Conservation (phyloP, 805 yeast species). For the Metschnikowia proteae region DNA sequence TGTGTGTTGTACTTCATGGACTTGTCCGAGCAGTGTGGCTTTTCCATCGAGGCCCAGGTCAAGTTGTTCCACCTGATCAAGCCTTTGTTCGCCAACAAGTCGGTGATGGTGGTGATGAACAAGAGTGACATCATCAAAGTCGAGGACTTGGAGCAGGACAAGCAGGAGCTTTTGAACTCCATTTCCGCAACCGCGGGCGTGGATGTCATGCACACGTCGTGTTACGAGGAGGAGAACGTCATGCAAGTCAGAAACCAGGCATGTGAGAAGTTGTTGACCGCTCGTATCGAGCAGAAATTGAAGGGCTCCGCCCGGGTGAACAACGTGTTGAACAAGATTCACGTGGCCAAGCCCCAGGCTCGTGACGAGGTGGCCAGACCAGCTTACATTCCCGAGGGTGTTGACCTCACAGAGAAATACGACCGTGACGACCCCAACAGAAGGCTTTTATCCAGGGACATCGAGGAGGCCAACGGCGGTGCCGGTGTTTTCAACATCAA, state of each 20-base stretch:
- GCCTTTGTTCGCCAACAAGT: slow-evolving; percentile 94
- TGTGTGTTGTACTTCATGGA: slow-evolving; percentile 98
- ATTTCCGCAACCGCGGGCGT: slow-evolving; percentile 70
- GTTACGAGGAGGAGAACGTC: slow-evolving; percentile 90
- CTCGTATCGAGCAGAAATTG: slow-evolving; percentile 94
- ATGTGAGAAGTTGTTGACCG: slow-evolving; percentile 91
- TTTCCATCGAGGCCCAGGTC: slow-evolving; percentile 95
- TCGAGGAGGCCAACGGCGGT: slow-evolving; percentile 95
- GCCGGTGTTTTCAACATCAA: slow-evolving; percentile 97
- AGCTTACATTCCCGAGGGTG: slow-evolving; percentile 80
- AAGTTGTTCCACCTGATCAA: slow-evolving; percentile 94
- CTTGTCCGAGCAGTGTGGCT: slow-evolving; percentile 98
- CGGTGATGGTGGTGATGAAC: slow-evolving; percentile 92
- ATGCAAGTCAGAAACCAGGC: slow-evolving; percentile 96
- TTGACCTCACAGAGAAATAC: slow-evolving; percentile 56
- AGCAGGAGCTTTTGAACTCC: slow-evolving; percentile 65
- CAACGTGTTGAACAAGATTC: slow-evolving; percentile 90
- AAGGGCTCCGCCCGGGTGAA: slow-evolving; percentile 87
- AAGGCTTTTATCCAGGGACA: slow-evolving; percentile 76
- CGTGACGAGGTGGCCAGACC: slow-evolving; percentile 84
- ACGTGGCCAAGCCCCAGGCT: slow-evolving; percentile 83
- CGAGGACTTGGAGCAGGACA: slow-evolving; percentile 76
- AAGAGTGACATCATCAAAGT: slow-evolving; percentile 86
- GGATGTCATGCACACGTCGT: slow-evolving; percentile 89
- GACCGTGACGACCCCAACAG: slow-evolving; percentile 80